These are phyloP conservation scores for Xylariales sp. DNA, from an alignment of 2,329 filamentous ascomycete species.

Conservation along the genomic window DNA sequence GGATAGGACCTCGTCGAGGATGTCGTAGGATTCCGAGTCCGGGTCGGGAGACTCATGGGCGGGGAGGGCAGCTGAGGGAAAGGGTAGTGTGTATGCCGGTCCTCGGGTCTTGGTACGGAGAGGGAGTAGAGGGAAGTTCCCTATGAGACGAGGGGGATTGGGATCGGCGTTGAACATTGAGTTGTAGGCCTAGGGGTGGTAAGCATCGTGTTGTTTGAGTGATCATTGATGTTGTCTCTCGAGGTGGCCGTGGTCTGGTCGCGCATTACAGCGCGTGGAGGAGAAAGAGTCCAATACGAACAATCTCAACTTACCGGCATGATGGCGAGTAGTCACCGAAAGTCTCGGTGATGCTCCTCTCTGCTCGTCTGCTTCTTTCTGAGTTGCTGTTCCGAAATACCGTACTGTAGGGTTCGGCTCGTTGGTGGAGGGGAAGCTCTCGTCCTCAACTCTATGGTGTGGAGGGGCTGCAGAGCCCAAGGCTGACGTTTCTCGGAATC, in stretches of 20 bases:
- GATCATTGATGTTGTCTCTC: background rate
- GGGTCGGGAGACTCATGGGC: conserved; percentile 67
- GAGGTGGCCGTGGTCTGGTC: background rate
- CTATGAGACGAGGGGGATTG: conserved; percentile 57
- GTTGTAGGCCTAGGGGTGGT: conserved; percentile 96
- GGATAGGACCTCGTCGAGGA: conserved; percentile 86
- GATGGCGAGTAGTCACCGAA: conserved; percentile 25
- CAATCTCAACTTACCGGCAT: conserved; percentile 43
- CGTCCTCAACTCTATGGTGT: conserved; percentile 2
- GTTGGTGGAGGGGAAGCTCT: conserved; percentile 5
- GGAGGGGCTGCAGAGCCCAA: conserved; percentile 14
- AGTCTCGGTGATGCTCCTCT: conserved; percentile 8
- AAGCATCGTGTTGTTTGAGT: background rate
- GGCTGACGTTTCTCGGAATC: conserved; percentile 16
- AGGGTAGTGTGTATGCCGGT: conserved; percentile 80
- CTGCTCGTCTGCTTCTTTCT: background rate
- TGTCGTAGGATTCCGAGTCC: conserved; percentile 90
- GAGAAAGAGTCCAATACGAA: background rate
- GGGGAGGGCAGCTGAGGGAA: conserved; percentile 52
- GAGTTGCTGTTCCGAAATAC: background rate
- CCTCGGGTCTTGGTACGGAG: conserved; percentile 92
- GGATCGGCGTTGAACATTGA: conserved; percentile 89
- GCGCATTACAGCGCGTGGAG: background rate
- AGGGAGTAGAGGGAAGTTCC: conserved; percentile 92
- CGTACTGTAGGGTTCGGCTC: background rate